These are phyloP conservation scores for Nitzschia sp. DNA, from an alignment of 108 stramenopile genomes.

Conservation along the genomic window DNA sequence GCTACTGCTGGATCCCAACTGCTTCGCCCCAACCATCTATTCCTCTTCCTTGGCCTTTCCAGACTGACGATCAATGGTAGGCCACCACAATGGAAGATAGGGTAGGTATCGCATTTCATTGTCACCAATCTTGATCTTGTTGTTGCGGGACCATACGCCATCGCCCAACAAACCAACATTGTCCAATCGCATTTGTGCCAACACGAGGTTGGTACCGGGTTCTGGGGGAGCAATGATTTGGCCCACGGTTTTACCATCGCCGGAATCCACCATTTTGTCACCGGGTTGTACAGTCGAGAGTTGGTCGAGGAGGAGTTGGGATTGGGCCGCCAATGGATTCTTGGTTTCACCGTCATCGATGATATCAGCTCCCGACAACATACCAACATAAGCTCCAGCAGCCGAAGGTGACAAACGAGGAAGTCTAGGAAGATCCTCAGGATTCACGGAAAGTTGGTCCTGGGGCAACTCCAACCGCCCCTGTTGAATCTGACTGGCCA, in stretches of 20 bases:
- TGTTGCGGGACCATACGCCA: constrained; percentile 57
- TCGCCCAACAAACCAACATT: constrained; percentile 56
- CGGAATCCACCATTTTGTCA: constrained; percentile 69
- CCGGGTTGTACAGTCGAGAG: constrained; percentile 44
- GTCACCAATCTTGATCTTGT: constrained; percentile 65
- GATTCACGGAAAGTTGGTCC: constrained; percentile 5
- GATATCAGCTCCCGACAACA: constrained; percentile 56
- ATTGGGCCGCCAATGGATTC: constrained; percentile 38
- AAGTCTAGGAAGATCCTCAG: constrained; percentile 40
- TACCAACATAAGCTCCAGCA: constrained; percentile 65
- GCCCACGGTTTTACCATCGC: constrained; percentile 80
- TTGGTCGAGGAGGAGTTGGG: constrained; percentile 45
- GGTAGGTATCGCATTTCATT: constrained; percentile 76
- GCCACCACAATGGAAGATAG: constrained; percentile 87
- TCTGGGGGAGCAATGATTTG: constrained; percentile 72
- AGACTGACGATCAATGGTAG: constrained; percentile 63
- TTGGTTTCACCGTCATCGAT: constrained; percentile 30
- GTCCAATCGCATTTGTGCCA: constrained; percentile 85
- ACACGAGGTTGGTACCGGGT: constrained; percentile 70
- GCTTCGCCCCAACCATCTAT: no score
- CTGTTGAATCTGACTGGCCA: constrained; percentile 67
- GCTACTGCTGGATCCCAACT: no score
- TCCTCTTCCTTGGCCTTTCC: constrained; percentile 65
- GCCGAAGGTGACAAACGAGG: constrained; percentile 70
- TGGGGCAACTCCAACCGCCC: constrained; percentile 11